Evolutionary conservation across 2,329 filamentous ascomycete species (phyloP).

Genomic region (Coniella lustricola): DNA sequence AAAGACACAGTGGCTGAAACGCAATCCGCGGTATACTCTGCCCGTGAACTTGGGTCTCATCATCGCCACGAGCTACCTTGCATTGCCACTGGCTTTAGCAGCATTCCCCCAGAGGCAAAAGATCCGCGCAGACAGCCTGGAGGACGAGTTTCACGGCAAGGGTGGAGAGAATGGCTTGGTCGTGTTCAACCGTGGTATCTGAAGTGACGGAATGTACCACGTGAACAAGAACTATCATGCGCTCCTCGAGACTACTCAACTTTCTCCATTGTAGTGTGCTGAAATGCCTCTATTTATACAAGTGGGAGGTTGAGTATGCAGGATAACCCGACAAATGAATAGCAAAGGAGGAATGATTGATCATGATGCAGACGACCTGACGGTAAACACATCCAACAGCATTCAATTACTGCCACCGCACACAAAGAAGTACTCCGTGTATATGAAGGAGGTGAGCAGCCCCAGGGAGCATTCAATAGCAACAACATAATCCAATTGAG

Average conservation of each 20-base stretch:
- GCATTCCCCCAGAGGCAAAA: constrained; percentile 89
- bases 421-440: not conserved
- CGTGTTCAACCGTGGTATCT: constrained; percentile 96
- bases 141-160: constrained; percentile 77
- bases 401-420: not conserved
- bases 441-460: not conserved
- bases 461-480: no score
- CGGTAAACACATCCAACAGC: no score
- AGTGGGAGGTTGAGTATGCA: no score
- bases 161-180: constrained; percentile 76
- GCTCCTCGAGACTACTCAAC: no score
- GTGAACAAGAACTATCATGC: no score
- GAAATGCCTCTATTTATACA: no score
- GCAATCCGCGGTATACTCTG: constrained; percentile 66
- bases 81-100: constrained; percentile 80
- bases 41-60: constrained; percentile 86
- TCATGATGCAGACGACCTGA: no score
- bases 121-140: constrained; percentile 67
- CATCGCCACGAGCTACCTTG: constrained; percentile 77
- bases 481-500: no score
- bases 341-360: no score
- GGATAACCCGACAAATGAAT: no score
- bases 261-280: no score
- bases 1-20: constrained; percentile 72
- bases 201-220: constrained; percentile 23